Percentiles rank a stretch among this genome's conserved stretches.
These are phyloP conservation scores for Helminthosporium solani DNA, from an alignment of 2,329 filamentous ascomycete genomes.

Conservation along the genomic window DNA sequence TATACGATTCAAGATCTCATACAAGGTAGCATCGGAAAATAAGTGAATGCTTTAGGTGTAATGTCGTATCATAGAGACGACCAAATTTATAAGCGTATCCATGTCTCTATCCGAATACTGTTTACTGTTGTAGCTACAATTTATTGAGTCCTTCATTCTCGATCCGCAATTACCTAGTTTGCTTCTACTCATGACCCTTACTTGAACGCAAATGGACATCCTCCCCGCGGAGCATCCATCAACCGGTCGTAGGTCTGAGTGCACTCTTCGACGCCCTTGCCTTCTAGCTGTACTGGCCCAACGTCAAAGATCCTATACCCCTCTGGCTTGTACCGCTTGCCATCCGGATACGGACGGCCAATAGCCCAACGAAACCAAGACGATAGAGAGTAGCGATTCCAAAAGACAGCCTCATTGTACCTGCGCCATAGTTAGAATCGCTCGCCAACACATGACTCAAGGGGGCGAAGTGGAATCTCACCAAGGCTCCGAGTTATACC, in stretches of 20 bases:
- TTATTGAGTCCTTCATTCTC: too few species aligned
- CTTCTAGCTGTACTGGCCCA: slow-evolving; percentile 59
- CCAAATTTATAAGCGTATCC: not conserved
- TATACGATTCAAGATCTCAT: slow-evolving; percentile 13
- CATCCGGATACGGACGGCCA: slow-evolving; percentile 65
- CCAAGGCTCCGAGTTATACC: slow-evolving; percentile 33
- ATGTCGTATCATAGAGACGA: not conserved
- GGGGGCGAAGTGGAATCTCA: slow-evolving; percentile 32
- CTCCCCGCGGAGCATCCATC: slow-evolving; percentile 22
- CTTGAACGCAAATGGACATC: slow-evolving; percentile 32
- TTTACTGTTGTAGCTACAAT: too few species aligned
- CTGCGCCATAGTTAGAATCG: slow-evolving; percentile 8
- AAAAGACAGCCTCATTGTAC: slow-evolving; percentile 28
- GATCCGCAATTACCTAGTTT: too few species aligned
- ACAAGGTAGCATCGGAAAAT: not conserved
- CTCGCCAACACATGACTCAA: too few species aligned
- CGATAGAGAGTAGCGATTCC: slow-evolving; percentile 14
- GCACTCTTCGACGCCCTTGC: slow-evolving; percentile 44
- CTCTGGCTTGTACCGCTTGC: slow-evolving; percentile 54
- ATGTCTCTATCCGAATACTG: too few species aligned
- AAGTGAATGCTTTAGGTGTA: too few species aligned
- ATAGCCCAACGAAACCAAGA: slow-evolving; percentile 49
- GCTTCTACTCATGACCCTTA: not conserved
- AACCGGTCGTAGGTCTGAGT: slow-evolving; percentile 24
- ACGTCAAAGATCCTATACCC: slow-evolving; percentile 61